Evolutionary conservation across 805 yeast genomes (phyloP).

Genomic region (Grigorovia yakushimaensis): DNA sequence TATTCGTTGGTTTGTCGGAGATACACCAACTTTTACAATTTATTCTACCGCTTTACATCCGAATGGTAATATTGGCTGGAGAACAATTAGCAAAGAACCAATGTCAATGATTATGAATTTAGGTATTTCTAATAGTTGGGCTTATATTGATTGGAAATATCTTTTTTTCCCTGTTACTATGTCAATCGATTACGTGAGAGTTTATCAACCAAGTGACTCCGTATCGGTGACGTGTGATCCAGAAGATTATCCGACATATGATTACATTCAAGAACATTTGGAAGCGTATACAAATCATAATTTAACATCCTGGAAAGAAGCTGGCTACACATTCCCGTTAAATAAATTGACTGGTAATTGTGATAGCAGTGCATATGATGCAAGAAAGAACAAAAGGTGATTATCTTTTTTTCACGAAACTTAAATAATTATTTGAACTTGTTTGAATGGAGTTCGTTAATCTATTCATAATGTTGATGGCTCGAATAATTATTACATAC

Average conservation of each 20-base stretch:
- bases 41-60: constrained; percentile 73
- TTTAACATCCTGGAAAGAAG: constrained; percentile 60
- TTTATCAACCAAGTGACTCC: constrained; percentile 74
- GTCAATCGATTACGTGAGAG: constrained; percentile 75
- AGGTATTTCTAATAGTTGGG: constrained; percentile 90
- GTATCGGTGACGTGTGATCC: constrained; percentile 78
- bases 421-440: too few relatives aligned
- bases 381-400: neutral
- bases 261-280: constrained; percentile 64
- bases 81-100: constrained; percentile 80
- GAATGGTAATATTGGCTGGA: constrained; percentile 81
- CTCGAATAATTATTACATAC: too few relatives aligned
- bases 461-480: too few relatives aligned
- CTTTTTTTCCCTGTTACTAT: constrained; percentile 69
- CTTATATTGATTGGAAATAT: constrained; percentile 83
- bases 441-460: too few relatives aligned
- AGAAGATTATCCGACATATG: constrained; percentile 68
- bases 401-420: too few relatives aligned
- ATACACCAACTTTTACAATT: constrained; percentile 63
- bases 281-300: constrained; percentile 63
- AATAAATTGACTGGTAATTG: constrained; percentile 49
- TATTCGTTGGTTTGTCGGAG: constrained; percentile 80
- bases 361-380: constrained; percentile 22
- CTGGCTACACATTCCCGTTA: constrained; percentile 66
- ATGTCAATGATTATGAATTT: constrained; percentile 82